Conservation (phyloP, 1,139 yeast species). For the Pichia sp. region DNA sequence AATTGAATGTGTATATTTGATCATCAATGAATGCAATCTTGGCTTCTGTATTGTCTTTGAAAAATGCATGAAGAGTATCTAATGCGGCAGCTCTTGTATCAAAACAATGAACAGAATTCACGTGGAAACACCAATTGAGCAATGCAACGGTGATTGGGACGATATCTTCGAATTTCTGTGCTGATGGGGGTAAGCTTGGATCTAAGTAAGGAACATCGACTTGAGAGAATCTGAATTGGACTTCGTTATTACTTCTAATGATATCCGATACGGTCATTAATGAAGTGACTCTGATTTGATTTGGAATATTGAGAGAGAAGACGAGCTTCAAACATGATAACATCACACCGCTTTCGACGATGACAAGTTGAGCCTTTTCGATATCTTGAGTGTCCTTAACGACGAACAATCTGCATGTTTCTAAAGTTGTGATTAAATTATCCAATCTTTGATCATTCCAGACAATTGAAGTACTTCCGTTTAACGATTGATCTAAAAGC, state of each 20-base stretch:
- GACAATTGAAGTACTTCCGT: slow-evolving; percentile 39
- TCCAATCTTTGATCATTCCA: slow-evolving; percentile 76
- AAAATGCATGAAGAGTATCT: slow-evolving; percentile 63
- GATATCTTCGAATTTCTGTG: slow-evolving; percentile 32
- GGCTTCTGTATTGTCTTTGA: slow-evolving; percentile 63
- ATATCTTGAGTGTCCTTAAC: slow-evolving; percentile 72
- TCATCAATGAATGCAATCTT: slow-evolving; percentile 55
- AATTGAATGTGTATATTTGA: slow-evolving; percentile 40
- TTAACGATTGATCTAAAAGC: slow-evolving; percentile 60
- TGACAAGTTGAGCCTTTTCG: slow-evolving; percentile 54
- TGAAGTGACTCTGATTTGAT: slow-evolving; percentile 62
- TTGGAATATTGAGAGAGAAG: slow-evolving; percentile 63
- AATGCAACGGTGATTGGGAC: slow-evolving; percentile 75
- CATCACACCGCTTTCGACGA: slow-evolving; percentile 64
- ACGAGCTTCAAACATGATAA: slow-evolving; percentile 65
- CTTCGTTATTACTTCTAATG: slow-evolving; percentile 57
- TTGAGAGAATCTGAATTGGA: slow-evolving; percentile 69
- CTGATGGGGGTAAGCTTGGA: slow-evolving; percentile 58
- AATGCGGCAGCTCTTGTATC: slow-evolving; percentile 76
- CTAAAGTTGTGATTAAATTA: slow-evolving; percentile 65
- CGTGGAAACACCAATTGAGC: slow-evolving; percentile 75
- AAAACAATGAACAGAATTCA: slow-evolving; percentile 81
- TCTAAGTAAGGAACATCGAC: slow-evolving; percentile 93
- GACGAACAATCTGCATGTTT: slow-evolving; percentile 72
- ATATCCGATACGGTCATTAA: slow-evolving; percentile 76